Percentiles rank a stretch among this genome's conserved stretches.
phyloP scores from a whole-genome alignment of 108 stramenopile genomes.

The Cyclotella kingstonii region DNA sequence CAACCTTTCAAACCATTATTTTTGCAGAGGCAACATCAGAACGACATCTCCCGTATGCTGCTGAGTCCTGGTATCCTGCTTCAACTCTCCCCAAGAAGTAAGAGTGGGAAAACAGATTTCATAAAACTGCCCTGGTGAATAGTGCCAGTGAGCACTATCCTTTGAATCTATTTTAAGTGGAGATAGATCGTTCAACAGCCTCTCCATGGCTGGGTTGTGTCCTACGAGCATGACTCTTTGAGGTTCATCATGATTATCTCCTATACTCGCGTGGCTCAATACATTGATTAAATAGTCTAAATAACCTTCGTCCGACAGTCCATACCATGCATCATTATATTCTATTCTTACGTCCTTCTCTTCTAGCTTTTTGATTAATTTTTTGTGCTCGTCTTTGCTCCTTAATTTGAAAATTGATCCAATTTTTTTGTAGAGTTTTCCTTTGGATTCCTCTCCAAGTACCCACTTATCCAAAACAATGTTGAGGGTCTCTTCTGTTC shows the following conservation, averaged over 20 bases:
- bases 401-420: background rate
- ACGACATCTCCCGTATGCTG: background rate
- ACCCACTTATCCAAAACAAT: slow-evolving; percentile 18
- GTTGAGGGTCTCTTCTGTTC: slow-evolving; percentile 21
- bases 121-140: slow-evolving; percentile 10
- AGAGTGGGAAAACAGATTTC: slow-evolving; percentile 11
- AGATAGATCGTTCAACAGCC: slow-evolving; percentile 4
- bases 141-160: background rate
- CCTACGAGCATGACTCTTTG: slow-evolving; percentile 19
- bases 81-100: slow-evolving; percentile 2
- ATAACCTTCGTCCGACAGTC: slow-evolving; percentile 19
- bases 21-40: background rate
- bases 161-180: background rate
- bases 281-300: slow-evolving; percentile 9
- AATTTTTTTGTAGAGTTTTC: background rate
- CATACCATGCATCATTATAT: slow-evolving; percentile 13
- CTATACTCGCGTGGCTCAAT: background rate
- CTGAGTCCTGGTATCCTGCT: background rate
- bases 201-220: slow-evolving; percentile 28
- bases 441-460: background rate
- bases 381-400: background rate
- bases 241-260: background rate
- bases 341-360: slow-evolving; percentile 6
- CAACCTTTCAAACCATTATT: too few relatives aligned
- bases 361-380: slow-evolving; percentile 1